These are phyloP conservation scores for Backusella macrospora DNA, from an alignment of 192 early-diverging fungal genomes.

Conservation along the genomic window DNA sequence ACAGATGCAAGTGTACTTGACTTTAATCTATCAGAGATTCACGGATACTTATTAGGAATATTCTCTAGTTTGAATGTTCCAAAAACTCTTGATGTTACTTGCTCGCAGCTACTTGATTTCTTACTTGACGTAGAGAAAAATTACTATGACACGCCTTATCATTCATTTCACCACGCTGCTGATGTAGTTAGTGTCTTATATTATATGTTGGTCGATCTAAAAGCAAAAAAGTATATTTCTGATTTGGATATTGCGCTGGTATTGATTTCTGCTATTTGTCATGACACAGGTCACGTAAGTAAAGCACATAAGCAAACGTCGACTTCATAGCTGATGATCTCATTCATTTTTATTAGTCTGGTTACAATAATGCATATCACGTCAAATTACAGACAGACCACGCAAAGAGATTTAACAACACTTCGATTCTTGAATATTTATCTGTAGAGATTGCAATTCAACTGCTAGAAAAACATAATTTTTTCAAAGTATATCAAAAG, in stretches of 20 bases:
- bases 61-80: conserved; percentile 66
- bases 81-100: conserved; percentile 54
- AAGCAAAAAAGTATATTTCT: conserved; percentile 64
- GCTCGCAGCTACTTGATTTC: conserved; percentile 79
- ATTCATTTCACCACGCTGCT: conserved; percentile 88
- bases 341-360: conserved; percentile 58
- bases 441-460: conserved; percentile 71
- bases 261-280: conserved; percentile 80
- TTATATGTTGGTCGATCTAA: conserved; percentile 75
- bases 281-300: conserved; percentile 83
- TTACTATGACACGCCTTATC: conserved; percentile 82
- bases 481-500: conserved; percentile 59
- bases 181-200: conserved; percentile 85
- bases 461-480: conserved; percentile 65
- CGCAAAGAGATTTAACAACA: conserved; percentile 67
- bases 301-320: neutral
- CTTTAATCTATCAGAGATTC: conserved; percentile 68
- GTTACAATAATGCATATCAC: conserved; percentile 85
- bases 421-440: conserved; percentile 81
- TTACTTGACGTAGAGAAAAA: conserved; percentile 75
- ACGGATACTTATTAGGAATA: conserved; percentile 82
- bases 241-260: conserved; percentile 72
- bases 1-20: conserved; percentile 65
- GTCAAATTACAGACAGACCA: conserved; percentile 77
- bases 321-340: neutral